These are phyloP conservation scores for Alliaria petiolata DNA, from an alignment of 345 rosid genomes.

Conservation along the genomic window DNA sequence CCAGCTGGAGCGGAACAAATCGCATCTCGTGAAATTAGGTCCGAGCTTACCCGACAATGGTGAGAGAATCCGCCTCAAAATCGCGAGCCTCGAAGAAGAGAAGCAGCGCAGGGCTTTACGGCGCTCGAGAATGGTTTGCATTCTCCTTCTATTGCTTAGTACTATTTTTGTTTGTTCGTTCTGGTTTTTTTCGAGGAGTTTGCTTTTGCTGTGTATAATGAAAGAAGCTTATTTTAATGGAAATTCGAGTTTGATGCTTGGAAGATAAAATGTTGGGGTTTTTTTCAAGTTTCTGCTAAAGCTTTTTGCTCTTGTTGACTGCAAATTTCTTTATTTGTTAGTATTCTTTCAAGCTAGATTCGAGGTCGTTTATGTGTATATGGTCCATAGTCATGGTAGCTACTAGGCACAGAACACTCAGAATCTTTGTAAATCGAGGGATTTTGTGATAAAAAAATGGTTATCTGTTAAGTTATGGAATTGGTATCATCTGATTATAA, in stretches of 20 bases:
- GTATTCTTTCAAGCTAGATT: not conserved
- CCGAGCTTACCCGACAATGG: conserved; percentile 48
- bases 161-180: not conserved
- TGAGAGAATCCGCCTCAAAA: conserved; percentile 30
- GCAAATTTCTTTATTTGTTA: not conserved
- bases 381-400: not conserved
- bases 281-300: not conserved
- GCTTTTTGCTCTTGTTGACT: not conserved
- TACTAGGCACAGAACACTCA: not conserved
- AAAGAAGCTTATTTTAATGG: not conserved
- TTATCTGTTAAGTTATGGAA: not conserved
- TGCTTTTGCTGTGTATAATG: not conserved
- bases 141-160: not conserved
- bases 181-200: not conserved
- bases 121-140: conserved; percentile 33
- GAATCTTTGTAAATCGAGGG: not conserved
- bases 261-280: not conserved
- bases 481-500: too few relatives aligned
- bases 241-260: not conserved
- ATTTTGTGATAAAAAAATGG: not conserved
- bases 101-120: conserved; percentile 35
- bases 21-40: not conserved
- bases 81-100: conserved; percentile 49
- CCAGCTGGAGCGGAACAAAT: conserved; percentile 25
- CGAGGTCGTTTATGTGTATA: not conserved